Evolutionary conservation across 345 rosid genomes (phyloP).

Genomic region (Balakata baccata): DNA sequence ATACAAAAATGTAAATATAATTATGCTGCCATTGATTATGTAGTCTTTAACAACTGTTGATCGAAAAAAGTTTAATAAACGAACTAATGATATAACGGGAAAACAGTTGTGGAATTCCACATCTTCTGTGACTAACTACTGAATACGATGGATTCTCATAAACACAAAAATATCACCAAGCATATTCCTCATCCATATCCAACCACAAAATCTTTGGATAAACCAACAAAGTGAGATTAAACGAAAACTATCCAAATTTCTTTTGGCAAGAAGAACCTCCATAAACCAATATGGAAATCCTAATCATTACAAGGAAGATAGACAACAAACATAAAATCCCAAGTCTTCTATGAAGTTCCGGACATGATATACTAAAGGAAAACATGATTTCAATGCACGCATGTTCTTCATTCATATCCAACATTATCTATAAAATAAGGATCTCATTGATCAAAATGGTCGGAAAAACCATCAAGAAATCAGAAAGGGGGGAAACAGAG

Average conservation of each 20-base stretch:
- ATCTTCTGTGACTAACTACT: conserved; percentile 13
- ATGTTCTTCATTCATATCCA: conserved; percentile 1
- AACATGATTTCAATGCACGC: not conserved
- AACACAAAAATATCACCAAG: not conserved
- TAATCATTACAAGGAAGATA: not conserved
- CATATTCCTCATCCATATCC: not conserved
- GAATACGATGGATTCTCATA: conserved; percentile 4
- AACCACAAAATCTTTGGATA: not conserved
- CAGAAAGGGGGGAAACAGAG: too few species aligned
- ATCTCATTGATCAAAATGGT: conserved; percentile 7
- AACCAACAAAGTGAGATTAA: not conserved
- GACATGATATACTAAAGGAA: conserved; percentile 6
- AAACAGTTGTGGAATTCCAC: not conserved
- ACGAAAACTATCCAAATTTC: not conserved
- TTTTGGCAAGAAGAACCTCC: not conserved
- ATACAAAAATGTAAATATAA: not conserved
- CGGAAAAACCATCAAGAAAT: conserved; percentile 1
- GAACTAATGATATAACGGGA: not conserved
- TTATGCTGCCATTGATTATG: not conserved
- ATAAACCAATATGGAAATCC: not conserved
- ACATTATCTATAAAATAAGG: conserved; percentile 10
- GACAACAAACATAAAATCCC: not conserved
- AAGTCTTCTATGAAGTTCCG: conserved; percentile 17
- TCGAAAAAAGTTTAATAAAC: conserved; percentile 9
- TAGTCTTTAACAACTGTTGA: not conserved